Evolutionary conservation across 495 filamentous ascomycete species (phyloP), one percentile per base, ranked within the genome.

Genomic region (Penicillium bovifimosum): DNA sequence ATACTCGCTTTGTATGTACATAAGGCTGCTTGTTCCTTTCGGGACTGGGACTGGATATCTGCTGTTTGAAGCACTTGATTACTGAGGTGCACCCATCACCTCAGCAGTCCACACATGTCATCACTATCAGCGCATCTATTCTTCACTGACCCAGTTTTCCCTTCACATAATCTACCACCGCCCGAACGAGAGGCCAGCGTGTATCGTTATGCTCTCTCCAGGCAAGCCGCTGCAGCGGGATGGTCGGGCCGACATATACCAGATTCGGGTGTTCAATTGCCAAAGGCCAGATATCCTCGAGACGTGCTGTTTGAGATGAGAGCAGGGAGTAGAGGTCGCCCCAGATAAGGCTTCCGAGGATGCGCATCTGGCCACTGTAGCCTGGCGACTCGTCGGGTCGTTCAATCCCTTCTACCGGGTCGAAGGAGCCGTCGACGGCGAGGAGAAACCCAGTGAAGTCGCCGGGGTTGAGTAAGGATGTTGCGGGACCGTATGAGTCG

Each of bases 291-390:
- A 66, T 29, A 6, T 66, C 59, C 26, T 63, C 44, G 8, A 68
- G 28, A 6, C 32, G 26, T 9, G 34, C 46, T 0, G 50, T 50
- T 24, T 63, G 55, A 9, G 55, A 45, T 9, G 14, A 28, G 2
- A 62, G 29, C 8, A 61, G 28, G 2, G 62, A 61, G 45, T 47
- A 67, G 6, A 73, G 43, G 31, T 73, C 70, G 3, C 65, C 55
- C 66, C 64, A 73, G 35, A 73, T 39, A 1, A 71, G 58, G 16
- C 58, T 65, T 20, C 61, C 67, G 1, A 68, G 52, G 18, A 73
- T 58, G 7, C 60, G 62, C 60, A 73, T 63, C 6, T 63, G 50
- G 1, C 70, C 68, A 2, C 9, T 35, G 47, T 58, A 69, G 0
- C 59, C 63, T 16, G 64, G 60, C 0, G 42, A 57, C 38, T 63